Base-by-base conservation (phyloP, 2,329 filamentous ascomycete species). In the Claviceps pazoutovae region DNA sequence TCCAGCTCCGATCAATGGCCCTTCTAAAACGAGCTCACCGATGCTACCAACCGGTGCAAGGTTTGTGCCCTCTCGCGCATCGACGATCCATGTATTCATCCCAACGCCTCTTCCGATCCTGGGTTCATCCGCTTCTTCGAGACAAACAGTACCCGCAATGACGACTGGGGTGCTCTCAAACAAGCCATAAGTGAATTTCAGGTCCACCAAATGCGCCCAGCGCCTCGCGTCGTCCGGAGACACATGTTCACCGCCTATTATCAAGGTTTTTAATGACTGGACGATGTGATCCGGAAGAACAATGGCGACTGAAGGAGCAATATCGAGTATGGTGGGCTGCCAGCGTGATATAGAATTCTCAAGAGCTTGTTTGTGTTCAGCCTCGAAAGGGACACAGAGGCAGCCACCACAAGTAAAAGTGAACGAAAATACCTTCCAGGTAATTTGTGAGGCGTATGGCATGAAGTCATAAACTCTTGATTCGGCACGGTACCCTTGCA, bases 21-120 rank as follows among this genome's bases (percentile, higher is more conserved):
- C 61, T 42, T 64, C 60, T 5, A 65, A 53, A 3, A 62, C 36
- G 2, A 64, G 53, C 47, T 65, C 63, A 4, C 62, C 63, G 2
- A 61, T 44, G 13, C 48, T 50, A 1, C 60, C 57, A 17, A 60
- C 50, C 0, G 61, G 56, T 0, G 57, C 52, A 4, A 64, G 52
- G 1, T 19, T 41, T 36, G 56, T 17, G 8, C 52, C 51, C 9
- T 60, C 51, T 4, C 56, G 49, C 2, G 58, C 41, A 37, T 54
- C 44, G 1, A 61, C 55, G 2, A 63, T 53, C 62, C 62, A 64
- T 3, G 51, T 54, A 13, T 46, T 46, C 13, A 54, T 21, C 6
- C 53, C 53, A 11, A 11, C 48, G 1, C 53, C 54, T 23, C 39
- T 50, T 14, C 56, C 55, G 4, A 57, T 51, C 9, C 44, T 52